Evolutionary conservation across 345 rosid species (phyloP).

Genomic region (Bruguiera parviflora): DNA sequence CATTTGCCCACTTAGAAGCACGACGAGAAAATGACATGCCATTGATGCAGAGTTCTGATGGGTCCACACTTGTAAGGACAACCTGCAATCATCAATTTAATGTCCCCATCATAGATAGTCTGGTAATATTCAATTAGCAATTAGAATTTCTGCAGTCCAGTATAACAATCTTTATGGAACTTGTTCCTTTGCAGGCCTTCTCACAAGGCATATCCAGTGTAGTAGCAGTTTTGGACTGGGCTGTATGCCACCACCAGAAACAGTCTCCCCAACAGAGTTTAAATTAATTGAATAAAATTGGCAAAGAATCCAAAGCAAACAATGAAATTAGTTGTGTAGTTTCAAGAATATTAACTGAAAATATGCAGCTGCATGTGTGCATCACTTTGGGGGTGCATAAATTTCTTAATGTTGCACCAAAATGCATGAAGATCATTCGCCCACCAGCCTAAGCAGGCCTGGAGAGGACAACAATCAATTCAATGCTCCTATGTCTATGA

Average conservation of each 20-base stretch:
- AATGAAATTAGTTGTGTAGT: no score
- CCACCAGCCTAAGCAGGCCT: no score
- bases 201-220: background rate
- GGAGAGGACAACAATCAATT: no score
- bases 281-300: background rate
- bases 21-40: conserved; percentile 98
- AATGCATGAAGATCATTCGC: no score
- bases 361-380: no score
- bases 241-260: background rate
- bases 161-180: background rate
- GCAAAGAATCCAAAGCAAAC: background rate
- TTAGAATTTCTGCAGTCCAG: background rate
- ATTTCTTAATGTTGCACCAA: no score
- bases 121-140: background rate
- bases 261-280: background rate
- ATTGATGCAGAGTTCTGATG: conserved; percentile 83
- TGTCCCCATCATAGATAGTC: background rate
- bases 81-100: conserved; percentile 46
- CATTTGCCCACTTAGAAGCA: conserved; percentile 95
- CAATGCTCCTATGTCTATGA: no score
- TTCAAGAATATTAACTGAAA: no score
- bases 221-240: background rate
- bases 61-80: conserved; percentile 83
- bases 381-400: no score
- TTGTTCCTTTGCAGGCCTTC: no score